Percentiles rank a stretch among this genome's conserved stretches.
phyloP scores from a whole-genome alignment of 2,329 filamentous ascomycete genomes.

The Fusarium palustre region DNA sequence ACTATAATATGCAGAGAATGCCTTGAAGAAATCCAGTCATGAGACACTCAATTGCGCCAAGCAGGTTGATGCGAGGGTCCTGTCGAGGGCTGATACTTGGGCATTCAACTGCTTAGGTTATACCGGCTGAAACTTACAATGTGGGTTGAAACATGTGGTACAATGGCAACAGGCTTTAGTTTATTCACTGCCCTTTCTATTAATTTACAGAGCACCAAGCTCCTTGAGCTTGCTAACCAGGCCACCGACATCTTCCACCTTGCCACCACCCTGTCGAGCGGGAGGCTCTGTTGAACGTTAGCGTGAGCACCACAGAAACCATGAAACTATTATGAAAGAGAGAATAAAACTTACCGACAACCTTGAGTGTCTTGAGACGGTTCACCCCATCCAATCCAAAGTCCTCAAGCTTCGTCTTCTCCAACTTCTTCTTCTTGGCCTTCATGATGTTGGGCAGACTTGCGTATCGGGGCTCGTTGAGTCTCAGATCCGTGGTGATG shows the following conservation, averaged over 20 bases:
- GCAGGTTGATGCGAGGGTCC: background rate
- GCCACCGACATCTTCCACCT: constrained; percentile 98
- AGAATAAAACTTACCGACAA: constrained; percentile 71
- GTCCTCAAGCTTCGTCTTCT: constrained; percentile 89
- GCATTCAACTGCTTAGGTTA: background rate
- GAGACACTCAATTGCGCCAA: background rate
- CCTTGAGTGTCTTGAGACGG: constrained; percentile 90
- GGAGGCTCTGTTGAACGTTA: constrained; percentile 74
- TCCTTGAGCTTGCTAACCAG: constrained; percentile 95
- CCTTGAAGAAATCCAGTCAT: background rate
- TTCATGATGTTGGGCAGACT: constrained; percentile 99
- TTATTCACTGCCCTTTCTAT: constrained; percentile 10
- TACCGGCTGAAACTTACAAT: background rate
- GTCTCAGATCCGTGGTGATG: constrained; percentile 91
- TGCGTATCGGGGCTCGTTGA: constrained; percentile 96
- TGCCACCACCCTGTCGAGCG: constrained; percentile 89
- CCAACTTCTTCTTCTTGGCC: constrained; percentile 99
- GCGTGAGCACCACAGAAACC: background rate
- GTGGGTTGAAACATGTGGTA: background rate
- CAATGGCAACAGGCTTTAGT: background rate
- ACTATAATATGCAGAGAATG: background rate
- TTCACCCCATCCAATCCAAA: constrained; percentile 79
- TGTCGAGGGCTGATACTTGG: background rate
- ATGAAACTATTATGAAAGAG: background rate
- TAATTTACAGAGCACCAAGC: constrained; percentile 81